Evolutionary conservation across 2,329 filamentous ascomycete genomes (phyloP).

Genomic region (Alternaria triticimaculans): DNA sequence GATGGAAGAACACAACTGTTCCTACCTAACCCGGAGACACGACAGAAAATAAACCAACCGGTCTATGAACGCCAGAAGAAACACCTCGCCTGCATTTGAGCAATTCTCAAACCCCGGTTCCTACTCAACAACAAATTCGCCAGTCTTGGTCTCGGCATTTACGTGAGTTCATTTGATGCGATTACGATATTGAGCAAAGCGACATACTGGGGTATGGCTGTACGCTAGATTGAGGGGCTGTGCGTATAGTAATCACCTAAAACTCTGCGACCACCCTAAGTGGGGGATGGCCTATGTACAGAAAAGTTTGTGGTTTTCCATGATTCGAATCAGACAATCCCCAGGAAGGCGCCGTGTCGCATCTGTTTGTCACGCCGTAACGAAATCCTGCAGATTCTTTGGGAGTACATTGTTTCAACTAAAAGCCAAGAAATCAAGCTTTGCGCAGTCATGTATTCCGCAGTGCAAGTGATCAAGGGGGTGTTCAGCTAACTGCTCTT

Average conservation of each 20-base stretch:
- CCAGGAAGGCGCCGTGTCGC: not conserved
- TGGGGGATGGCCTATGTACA: not conserved
- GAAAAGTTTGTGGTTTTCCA: not conserved
- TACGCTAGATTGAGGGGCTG: not conserved
- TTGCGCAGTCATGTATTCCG: not conserved
- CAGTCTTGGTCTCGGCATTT: not conserved
- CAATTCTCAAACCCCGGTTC: not conserved
- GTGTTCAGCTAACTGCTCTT: not conserved
- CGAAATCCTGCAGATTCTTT: not conserved
- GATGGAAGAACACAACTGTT: not conserved
- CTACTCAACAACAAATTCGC: not conserved
- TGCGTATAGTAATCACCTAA: not conserved
- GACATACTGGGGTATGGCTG: not conserved
- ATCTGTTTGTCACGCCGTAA: not conserved
- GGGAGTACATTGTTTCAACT: not conserved
- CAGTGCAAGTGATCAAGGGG: not conserved
- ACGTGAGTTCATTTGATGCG: not conserved
- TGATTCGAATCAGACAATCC: not conserved
- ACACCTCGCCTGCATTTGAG: not conserved
- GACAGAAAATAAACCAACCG: not conserved
- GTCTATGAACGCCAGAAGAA: not conserved
- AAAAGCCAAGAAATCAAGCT: not conserved
- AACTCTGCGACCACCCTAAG: not conserved
- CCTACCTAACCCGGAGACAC: not conserved
- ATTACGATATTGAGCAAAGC: not conserved